Conservation (phyloP, 805 yeast genomes). For the Metschnikowia shivogae region DNA sequence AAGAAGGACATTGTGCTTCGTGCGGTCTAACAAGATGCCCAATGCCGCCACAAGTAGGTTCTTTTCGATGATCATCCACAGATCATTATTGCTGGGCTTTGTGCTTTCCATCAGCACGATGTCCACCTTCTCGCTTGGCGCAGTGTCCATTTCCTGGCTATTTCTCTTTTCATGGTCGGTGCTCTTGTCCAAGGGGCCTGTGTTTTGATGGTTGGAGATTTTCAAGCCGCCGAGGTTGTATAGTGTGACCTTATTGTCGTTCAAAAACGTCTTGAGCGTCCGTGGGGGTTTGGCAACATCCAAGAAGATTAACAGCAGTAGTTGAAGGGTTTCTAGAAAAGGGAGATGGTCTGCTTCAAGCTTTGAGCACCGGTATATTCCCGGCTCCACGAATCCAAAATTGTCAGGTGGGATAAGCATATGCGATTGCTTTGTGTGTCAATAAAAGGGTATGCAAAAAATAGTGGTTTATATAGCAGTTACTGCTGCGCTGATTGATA, state of each 20-base stretch:
- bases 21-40: constrained; percentile 57
- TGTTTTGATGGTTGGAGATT: constrained; percentile 33
- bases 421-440: neutral
- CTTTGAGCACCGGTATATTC: constrained; percentile 74
- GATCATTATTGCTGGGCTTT: constrained; percentile 39
- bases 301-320: constrained; percentile 65
- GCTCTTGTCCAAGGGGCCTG: constrained; percentile 13
- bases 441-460: neutral
- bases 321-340: constrained; percentile 67
- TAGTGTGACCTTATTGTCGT: constrained; percentile 50
- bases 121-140: constrained; percentile 18
- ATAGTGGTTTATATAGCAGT: no score
- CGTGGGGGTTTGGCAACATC: constrained; percentile 86
- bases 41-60: constrained; percentile 62
- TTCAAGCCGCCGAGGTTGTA: constrained; percentile 43
- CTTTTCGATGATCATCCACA: constrained; percentile 75
- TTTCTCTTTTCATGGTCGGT: constrained; percentile 5
- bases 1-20: constrained; percentile 63
- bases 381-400: constrained; percentile 87
- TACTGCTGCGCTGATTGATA: neutral
- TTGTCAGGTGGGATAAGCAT: constrained; percentile 93
- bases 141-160: constrained; percentile 10
- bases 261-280: constrained; percentile 61
- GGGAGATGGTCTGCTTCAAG: constrained; percentile 73
- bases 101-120: constrained; percentile 22